phyloP scores from a whole-genome alignment of 352 stramenopile species.

The Phytopythium aichiense region DNA sequence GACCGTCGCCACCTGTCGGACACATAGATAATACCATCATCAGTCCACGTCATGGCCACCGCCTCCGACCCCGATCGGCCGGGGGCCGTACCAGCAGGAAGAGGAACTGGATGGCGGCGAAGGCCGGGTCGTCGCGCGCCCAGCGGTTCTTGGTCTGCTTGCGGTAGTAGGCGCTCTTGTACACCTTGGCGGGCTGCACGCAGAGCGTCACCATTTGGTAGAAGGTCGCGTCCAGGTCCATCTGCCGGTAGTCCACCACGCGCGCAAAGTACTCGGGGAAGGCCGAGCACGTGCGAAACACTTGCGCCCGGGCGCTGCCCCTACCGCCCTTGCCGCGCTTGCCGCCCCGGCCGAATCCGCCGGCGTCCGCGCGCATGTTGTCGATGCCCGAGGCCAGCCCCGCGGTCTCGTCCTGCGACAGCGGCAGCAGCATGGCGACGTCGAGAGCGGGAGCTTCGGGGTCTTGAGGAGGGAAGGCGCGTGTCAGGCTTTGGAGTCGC shows the following conservation, averaged over 20 bases:
- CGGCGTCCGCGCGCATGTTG: slow-evolving; percentile 1
- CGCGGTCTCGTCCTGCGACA: slow-evolving; percentile 6
- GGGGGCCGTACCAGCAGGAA: slow-evolving; percentile 73
- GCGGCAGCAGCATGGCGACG: slow-evolving; percentile 3
- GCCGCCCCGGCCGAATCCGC: background rate
- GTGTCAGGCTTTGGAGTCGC: too few relatives aligned
- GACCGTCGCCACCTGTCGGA: slow-evolving; percentile 42
- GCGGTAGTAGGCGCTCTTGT: slow-evolving; percentile 85
- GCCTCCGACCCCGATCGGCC: too few relatives aligned
- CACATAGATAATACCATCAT: too few relatives aligned
- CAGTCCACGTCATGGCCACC: too few relatives aligned
- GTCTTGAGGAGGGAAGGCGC: background rate
- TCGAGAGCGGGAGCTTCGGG: background rate
- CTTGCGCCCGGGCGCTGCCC: slow-evolving; percentile 23
- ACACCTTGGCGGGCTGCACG: slow-evolving; percentile 81
- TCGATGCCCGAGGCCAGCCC: background rate
- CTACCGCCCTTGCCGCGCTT: slow-evolving; percentile 1
- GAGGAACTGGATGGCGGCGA: slow-evolving; percentile 93
- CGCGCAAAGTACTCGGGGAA: slow-evolving; percentile 83
- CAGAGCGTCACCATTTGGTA: slow-evolving; percentile 89
- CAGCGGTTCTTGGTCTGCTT: slow-evolving; percentile 99
- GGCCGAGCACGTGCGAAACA: slow-evolving; percentile 71
- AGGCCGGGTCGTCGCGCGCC: slow-evolving; percentile 96
- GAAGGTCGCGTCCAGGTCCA: slow-evolving; percentile 87
- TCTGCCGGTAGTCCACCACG: slow-evolving; percentile 79